Percentiles rank a stretch among this genome's conserved stretches.
Evolutionary conservation across 768 basidiomycete species (phyloP).

Genomic region (Lactarius akahatsu): DNA sequence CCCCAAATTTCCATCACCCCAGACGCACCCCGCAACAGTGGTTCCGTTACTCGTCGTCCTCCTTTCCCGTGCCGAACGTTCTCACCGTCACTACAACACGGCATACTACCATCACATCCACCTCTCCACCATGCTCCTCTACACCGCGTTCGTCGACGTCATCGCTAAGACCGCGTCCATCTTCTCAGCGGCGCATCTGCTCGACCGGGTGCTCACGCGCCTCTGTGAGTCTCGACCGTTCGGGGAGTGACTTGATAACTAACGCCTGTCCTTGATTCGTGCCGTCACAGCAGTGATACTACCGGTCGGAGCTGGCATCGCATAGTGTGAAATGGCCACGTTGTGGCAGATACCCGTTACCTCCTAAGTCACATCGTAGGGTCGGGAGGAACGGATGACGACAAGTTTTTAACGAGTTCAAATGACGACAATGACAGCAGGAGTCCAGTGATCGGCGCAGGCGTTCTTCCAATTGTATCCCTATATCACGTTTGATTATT

Average conservation of each 20-base stretch:
- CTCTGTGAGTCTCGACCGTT: constrained; percentile 2
- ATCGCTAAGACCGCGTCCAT: constrained; percentile 5
- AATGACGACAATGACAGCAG: neutral
- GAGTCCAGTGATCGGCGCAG: neutral
- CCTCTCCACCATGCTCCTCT: constrained; percentile 6
- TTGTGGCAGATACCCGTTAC: neutral
- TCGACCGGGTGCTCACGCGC: constrained; percentile 17
- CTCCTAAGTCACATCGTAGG: neutral
- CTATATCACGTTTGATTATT: neutral
- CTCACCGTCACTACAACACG: neutral
- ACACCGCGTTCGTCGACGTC: neutral
- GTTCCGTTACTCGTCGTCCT: neutral
- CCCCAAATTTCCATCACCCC: no score
- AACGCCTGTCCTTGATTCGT: neutral
- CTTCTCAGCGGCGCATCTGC: constrained; percentile 14
- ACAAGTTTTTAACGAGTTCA: neutral
- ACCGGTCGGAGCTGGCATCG: constrained; percentile 23
- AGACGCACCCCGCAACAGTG: neutral
- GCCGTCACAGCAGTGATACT: constrained; percentile 10
- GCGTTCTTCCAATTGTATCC: neutral
- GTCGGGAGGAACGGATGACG: neutral
- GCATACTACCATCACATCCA: neutral
- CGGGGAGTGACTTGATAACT: neutral
- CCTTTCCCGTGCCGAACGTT: neutral
- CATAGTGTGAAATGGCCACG: constrained; percentile 1